Evolutionary conservation across 352 stramenopile genomes (phyloP).

Genomic region (Phytophthora pseudosyringae): DNA sequence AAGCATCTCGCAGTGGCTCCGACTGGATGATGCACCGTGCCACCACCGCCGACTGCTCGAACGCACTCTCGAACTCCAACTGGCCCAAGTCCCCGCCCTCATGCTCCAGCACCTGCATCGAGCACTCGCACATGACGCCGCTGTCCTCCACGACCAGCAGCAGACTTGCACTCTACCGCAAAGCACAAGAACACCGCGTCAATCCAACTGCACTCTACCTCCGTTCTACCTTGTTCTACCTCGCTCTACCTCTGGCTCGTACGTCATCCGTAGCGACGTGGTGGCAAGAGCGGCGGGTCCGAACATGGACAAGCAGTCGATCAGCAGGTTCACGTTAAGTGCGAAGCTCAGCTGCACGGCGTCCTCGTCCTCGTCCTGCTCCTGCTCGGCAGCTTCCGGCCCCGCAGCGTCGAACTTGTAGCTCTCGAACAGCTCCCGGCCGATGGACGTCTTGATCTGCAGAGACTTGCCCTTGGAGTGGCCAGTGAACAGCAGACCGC

Average conservation of each 20-base stretch:
- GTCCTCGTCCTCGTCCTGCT: constrained; percentile 32
- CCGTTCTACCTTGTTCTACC: constrained; percentile 6
- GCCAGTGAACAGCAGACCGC: constrained; percentile 73
- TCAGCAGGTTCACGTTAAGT: constrained; percentile 69
- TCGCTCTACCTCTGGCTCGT: constrained; percentile 53
- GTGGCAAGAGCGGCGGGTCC: constrained; percentile 62
- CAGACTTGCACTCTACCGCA: constrained; percentile 56
- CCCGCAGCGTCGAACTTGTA: constrained; percentile 48
- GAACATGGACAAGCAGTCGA: constrained; percentile 88
- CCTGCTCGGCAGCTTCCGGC: constrained; percentile 18
- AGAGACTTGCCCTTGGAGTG: constrained; percentile 89
- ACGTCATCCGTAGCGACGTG: constrained; percentile 81
- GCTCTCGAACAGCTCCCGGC: constrained; percentile 76
- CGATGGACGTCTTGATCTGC: constrained; percentile 87
- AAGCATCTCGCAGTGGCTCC: constrained; percentile 79
- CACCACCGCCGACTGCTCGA: constrained; percentile 77
- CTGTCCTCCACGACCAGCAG: constrained; percentile 82
- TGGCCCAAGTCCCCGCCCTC: constrained; percentile 75
- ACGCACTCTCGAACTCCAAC: constrained; percentile 80
- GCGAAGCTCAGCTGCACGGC: constrained; percentile 71
- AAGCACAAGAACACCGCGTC: not conserved
- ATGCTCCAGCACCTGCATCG: constrained; percentile 81
- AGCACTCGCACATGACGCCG: constrained; percentile 86
- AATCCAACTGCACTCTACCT: constrained; percentile 1
- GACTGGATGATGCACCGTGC: constrained; percentile 87